A percentile compares a stretch with the other conserved stretches of the same genome.
These are phyloP conservation scores for Lipomyces yamanashiensis DNA, from an alignment of 805 yeast genomes.

Conservation along the genomic window DNA sequence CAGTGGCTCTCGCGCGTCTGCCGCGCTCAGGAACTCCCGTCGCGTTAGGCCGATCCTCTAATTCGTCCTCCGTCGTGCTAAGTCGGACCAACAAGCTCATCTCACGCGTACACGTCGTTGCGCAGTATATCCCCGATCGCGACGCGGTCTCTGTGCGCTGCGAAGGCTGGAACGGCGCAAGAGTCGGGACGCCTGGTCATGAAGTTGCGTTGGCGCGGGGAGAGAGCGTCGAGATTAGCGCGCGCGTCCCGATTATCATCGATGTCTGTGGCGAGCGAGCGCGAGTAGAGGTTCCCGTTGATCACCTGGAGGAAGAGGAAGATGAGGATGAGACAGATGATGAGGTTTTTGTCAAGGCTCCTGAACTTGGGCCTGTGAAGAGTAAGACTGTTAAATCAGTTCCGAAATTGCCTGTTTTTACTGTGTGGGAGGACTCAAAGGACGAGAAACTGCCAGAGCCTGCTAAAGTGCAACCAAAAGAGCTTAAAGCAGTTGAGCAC, in stretches of 20 bases:
- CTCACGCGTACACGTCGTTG: conserved; percentile 67
- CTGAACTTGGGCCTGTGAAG: too few species aligned
- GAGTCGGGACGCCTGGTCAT: conserved; percentile 57
- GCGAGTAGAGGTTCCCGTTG: conserved; percentile 52
- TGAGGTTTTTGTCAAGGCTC: conserved; percentile 37
- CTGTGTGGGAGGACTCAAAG: conserved; percentile 27
- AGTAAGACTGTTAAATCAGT: background rate
- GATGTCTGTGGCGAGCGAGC: conserved; percentile 73
- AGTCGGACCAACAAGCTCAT: conserved; percentile 58
- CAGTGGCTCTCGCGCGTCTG: conserved; percentile 50
- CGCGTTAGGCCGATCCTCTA: conserved; percentile 71
- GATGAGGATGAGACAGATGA: conserved; percentile 53
- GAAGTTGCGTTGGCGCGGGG: conserved; percentile 61
- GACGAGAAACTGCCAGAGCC: conserved; percentile 3
- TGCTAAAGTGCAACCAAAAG: background rate
- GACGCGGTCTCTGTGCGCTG: conserved; percentile 63
- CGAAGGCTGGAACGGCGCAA: conserved; percentile 81
- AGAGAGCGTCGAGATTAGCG: conserved; percentile 70
- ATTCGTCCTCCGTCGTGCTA: conserved; percentile 57
- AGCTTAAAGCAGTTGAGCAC: background rate
- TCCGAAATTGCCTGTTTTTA: conserved; percentile 9
- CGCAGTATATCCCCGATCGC: conserved; percentile 50
- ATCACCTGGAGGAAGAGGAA: conserved; percentile 40
- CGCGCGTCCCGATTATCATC: conserved; percentile 61
- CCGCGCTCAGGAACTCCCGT: conserved; percentile 48